These are phyloP conservation scores for Triticum turgidum DNA, from an alignment of 176 grass and related monocot genomes.

Conservation along the genomic window DNA sequence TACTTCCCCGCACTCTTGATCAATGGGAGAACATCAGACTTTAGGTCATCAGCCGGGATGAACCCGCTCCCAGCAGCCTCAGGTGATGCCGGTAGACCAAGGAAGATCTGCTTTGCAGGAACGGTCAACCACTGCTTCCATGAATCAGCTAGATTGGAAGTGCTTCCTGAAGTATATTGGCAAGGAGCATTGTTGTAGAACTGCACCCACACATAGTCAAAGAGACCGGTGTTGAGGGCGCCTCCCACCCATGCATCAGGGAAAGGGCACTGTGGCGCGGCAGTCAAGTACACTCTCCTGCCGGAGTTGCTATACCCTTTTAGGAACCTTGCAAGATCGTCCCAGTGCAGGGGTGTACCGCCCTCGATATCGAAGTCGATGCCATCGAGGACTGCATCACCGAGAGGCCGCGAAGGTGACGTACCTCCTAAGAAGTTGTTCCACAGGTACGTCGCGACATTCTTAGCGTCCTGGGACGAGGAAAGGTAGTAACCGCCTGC, in stretches of 20 bases:
- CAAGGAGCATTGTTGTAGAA: conserved; percentile 45
- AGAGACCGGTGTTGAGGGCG: conserved; percentile 38
- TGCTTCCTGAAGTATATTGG: conserved; percentile 18
- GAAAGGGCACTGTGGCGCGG: conserved; percentile 46
- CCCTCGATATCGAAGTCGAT: not conserved
- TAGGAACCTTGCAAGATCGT: conserved; percentile 12
- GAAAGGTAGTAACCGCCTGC: not conserved
- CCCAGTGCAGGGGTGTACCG: not conserved
- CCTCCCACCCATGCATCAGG: conserved; percentile 46
- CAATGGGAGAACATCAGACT: conserved; percentile 37
- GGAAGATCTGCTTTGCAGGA: conserved; percentile 39
- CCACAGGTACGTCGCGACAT: not conserved
- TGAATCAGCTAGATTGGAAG: conserved; percentile 18
- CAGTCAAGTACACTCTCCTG: conserved; percentile 39
- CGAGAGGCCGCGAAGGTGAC: not conserved
- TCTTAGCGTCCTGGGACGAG: not conserved
- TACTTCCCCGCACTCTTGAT: conserved; percentile 46
- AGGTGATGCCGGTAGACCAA: conserved; percentile 43
- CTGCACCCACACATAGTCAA: conserved; percentile 44
- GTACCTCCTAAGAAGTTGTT: not conserved
- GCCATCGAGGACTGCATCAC: not conserved
- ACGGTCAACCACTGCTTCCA: conserved; percentile 51
- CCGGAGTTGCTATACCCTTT: conserved; percentile 37
- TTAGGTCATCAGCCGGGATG: conserved; percentile 41
- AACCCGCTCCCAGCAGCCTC: conserved; percentile 44